phyloP scores from a whole-genome alignment of 345 rosid genomes.

The Cardamine occulta region DNA sequence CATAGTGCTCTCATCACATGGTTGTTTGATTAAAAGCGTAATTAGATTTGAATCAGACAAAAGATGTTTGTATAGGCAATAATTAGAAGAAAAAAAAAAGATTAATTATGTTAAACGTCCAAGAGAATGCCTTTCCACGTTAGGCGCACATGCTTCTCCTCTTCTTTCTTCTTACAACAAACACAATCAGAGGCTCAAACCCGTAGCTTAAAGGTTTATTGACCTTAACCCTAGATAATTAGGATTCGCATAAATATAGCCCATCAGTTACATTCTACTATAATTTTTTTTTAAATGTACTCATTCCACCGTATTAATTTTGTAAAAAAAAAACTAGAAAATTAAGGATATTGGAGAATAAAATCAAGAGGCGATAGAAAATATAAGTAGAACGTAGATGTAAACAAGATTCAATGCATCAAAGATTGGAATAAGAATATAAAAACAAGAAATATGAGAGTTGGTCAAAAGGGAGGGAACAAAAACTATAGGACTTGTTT shows the following conservation, averaged over 20 bases:
- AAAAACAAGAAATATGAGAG: conserved; percentile 38
- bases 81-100: conserved; percentile 15
- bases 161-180: conserved; percentile 14
- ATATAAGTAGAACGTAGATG: conserved; percentile 7
- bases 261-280: not conserved
- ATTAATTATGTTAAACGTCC: conserved; percentile 31
- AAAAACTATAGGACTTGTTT: conserved; percentile 43
- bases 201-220: not conserved
- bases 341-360: not conserved
- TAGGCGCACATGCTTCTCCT: conserved; percentile 42
- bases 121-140: conserved; percentile 44
- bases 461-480: conserved; percentile 44
- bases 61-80: conserved; percentile 33
- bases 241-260: not conserved
- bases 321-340: not conserved
- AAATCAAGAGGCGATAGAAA: conserved; percentile 13
- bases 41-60: conserved; percentile 33
- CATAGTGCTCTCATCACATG: conserved; percentile 42
- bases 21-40: conserved; percentile 31
- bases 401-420: conserved; percentile 41
- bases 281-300: not conserved
- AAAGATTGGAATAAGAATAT: conserved; percentile 11
- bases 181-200: conserved; percentile 27
- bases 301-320: conserved; percentile 10
- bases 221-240: not conserved